Evolutionary conservation across 768 basidiomycete species (phyloP).

Genomic region (Hericium rajendrae): DNA sequence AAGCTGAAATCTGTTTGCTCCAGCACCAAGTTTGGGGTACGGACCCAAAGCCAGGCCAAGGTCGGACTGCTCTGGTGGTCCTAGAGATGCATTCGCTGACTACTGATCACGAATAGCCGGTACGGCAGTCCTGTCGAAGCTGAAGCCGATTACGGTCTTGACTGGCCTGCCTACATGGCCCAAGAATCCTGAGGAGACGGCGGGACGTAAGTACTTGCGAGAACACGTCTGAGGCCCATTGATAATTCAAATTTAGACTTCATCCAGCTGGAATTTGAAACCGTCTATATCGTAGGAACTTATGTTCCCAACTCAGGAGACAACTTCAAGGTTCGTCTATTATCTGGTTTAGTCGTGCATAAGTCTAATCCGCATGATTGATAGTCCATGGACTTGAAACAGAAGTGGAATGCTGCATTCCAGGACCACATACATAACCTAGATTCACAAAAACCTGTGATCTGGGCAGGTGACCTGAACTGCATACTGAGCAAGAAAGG

Average conservation of each 20-base stretch:
- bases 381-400: not conserved
- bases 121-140: not conserved
- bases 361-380: not conserved
- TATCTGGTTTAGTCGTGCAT: not conserved
- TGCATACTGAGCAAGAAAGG: not conserved
- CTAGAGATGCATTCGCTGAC: not conserved
- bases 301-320: not conserved
- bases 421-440: not conserved
- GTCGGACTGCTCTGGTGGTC: not conserved
- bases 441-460: not conserved
- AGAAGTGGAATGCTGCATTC: not conserved
- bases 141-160: not conserved
- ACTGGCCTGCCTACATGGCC: not conserved
- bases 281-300: not conserved
- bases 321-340: not conserved
- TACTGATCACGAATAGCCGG: not conserved
- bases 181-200: not conserved
- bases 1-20: not conserved
- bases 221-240: not conserved
- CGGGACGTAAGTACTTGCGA: not conserved
- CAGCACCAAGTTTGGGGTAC: conserved; percentile 10
- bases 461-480: not conserved
- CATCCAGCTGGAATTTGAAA: not conserved
- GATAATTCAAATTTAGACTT: not conserved
- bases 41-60: not conserved